Evolutionary conservation across 2,329 filamentous ascomycete genomes (phyloP).

Genomic region (Calonectria crousiana): DNA sequence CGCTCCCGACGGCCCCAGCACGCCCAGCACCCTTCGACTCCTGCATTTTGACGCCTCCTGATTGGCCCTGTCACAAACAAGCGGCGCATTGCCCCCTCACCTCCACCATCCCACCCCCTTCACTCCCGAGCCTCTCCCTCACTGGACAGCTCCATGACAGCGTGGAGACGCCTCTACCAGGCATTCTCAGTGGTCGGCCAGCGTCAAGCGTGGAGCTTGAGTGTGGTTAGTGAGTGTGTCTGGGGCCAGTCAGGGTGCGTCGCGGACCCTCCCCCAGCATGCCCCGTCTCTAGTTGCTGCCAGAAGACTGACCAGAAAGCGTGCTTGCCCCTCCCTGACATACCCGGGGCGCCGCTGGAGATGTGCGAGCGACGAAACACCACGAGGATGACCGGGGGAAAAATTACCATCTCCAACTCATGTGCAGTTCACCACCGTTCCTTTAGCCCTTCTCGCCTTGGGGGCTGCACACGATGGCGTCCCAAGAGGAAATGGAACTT

Average conservation of each 20-base stretch:
- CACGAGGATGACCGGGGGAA: background rate
- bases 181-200: conserved; percentile 21
- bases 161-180: conserved; percentile 19
- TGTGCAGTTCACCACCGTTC: background rate
- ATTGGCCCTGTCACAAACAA: conserved; percentile 37
- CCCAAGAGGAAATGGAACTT: background rate
- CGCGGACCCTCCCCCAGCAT: conserved; percentile 29
- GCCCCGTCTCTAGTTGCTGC: conserved; percentile 24
- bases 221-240: conserved; percentile 11
- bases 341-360: conserved; percentile 12
- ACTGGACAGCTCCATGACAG: conserved; percentile 10
- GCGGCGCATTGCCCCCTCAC: conserved; percentile 36
- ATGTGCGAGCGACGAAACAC: conserved; percentile 12
- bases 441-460: background rate
- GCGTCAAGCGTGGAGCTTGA: conserved; percentile 17
- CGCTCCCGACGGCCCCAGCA: conserved; percentile 31
- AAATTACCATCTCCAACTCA: background rate
- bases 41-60: conserved; percentile 36
- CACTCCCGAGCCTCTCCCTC: conserved; percentile 9
- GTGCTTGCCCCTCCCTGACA: conserved; percentile 18
- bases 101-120: conserved; percentile 32
- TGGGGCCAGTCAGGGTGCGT: conserved; percentile 19
- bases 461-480: background rate
- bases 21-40: conserved; percentile 33
- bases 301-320: background rate